Conservation (phyloP, 495 filamentous ascomycete species). For the Penicillium coffeae region DNA sequence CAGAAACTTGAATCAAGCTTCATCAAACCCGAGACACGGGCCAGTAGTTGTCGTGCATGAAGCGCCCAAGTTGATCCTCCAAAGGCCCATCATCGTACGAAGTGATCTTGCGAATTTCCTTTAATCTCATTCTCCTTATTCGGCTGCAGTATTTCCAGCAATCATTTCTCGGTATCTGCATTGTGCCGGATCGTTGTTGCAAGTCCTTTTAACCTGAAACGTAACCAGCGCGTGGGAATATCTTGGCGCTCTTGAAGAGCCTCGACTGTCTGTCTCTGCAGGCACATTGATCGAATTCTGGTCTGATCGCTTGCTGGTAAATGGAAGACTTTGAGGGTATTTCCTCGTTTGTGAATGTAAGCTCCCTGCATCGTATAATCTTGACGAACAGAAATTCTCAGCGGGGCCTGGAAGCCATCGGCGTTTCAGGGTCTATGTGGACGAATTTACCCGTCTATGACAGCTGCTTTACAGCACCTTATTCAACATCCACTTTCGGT, state of each 20-base stretch:
- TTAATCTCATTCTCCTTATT: too few relatives aligned
- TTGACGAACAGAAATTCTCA: not conserved
- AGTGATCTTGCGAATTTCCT: too few relatives aligned
- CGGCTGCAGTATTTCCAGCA: slow-evolving; percentile 5
- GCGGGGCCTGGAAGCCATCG: too few relatives aligned
- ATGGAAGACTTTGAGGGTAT: not conserved
- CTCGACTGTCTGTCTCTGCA: slow-evolving; percentile 15
- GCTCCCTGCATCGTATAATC: not conserved
- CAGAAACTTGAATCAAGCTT: slow-evolving; percentile 4
- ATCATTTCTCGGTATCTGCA: not conserved
- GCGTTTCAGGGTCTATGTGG: slow-evolving; percentile 10
- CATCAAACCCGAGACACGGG: slow-evolving; percentile 4
- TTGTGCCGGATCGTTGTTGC: not conserved
- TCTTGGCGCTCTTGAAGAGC: slow-evolving; percentile 17
- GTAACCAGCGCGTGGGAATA: slow-evolving; percentile 24
- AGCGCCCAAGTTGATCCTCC: slow-evolving; percentile 6
- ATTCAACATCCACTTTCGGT: not conserved
- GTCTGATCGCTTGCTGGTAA: not conserved
- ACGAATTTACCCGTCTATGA: not conserved
- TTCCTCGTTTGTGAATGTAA: not conserved
- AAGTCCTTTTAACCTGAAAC: slow-evolving; percentile 21
- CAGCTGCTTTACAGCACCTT: not conserved
- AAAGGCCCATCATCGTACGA: too few relatives aligned
- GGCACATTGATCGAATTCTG: not conserved
- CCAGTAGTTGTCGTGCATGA: slow-evolving; percentile 8